These are phyloP conservation scores for Acacia melanoxylon DNA, from an alignment of 306 rosid genomes.

Conservation along the genomic window DNA sequence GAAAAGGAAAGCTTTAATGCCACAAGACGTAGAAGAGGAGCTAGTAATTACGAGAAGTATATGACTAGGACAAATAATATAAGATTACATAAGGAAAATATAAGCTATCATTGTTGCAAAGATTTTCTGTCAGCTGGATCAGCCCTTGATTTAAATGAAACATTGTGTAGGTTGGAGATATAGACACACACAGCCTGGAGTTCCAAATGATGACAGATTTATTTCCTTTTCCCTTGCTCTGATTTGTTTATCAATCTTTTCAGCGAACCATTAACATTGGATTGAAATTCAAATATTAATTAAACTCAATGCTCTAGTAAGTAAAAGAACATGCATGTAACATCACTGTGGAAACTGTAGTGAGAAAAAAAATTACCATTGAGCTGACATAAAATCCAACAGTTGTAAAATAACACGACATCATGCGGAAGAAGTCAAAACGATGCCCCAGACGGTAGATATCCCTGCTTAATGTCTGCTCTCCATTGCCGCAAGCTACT, in stretches of 20 bases:
- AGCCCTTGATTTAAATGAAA: not conserved
- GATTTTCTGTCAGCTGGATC: not conserved
- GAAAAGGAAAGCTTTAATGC: constrained; percentile 31
- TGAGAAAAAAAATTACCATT: constrained; percentile 58
- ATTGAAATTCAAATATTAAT: constrained; percentile 5
- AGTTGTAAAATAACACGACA: constrained; percentile 85
- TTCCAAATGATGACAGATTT: constrained; percentile 15
- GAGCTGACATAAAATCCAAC: constrained; percentile 84
- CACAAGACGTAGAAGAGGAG: constrained; percentile 11
- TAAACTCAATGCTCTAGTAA: not conserved
- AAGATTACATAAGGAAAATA: not conserved
- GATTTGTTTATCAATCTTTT: constrained; percentile 9
- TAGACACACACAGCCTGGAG: not conserved
- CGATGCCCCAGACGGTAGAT: constrained; percentile 94
- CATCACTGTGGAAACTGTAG: not conserved
- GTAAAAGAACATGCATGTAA: not conserved
- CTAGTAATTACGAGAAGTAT: not conserved
- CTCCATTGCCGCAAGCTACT: constrained; percentile 98
- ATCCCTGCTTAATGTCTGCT: constrained; percentile 89
- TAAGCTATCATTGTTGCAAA: not conserved
- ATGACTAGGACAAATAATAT: not conserved
- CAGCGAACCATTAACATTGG: constrained; percentile 9
- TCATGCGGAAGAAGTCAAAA: constrained; percentile 96
- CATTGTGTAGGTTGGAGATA: not conserved
- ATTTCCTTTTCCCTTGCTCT: constrained; percentile 5